Percentiles rank a stretch among this genome's conserved stretches.
Conservation (phyloP, 2,329 filamentous ascomycete genomes). For the Rhinocladiella similis region DNA sequence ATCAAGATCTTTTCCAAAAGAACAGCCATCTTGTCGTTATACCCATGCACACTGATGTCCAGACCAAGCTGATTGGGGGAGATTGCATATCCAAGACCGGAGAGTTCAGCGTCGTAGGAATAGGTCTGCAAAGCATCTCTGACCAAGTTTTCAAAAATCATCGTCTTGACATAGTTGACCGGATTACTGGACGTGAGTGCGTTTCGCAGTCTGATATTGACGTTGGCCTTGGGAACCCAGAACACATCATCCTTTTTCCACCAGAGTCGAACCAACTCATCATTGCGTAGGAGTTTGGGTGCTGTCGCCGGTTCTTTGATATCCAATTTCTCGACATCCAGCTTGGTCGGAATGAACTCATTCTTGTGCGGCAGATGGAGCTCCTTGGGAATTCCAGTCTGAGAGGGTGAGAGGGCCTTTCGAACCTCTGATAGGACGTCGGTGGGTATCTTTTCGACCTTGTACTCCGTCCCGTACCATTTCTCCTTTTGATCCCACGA, state of each 20-base stretch:
- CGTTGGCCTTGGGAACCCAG: slow-evolving; percentile 93
- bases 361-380: slow-evolving; percentile 90
- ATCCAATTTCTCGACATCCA: slow-evolving; percentile 94
- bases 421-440: slow-evolving; percentile 73
- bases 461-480: slow-evolving; percentile 98
- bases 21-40: slow-evolving; percentile 94
- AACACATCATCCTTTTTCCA: slow-evolving; percentile 99
- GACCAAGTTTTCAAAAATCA: slow-evolving; percentile 81
- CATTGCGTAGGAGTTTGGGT: slow-evolving; percentile 82
- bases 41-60: slow-evolving; percentile 78
- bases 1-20: slow-evolving; percentile 84
- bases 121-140: slow-evolving; percentile 88
- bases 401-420: slow-evolving; percentile 59
- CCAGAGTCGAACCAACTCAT: slow-evolving; percentile 79
- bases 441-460: slow-evolving; percentile 72
- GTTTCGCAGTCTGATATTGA: slow-evolving; percentile 77
- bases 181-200: slow-evolving; percentile 78
- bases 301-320: slow-evolving; percentile 70
- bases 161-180: slow-evolving; percentile 73
- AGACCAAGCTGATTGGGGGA: slow-evolving; percentile 70
- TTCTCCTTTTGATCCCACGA: slow-evolving; percentile 86
- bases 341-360: slow-evolving; percentile 89
- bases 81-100: slow-evolving; percentile 83
- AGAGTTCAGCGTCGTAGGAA: slow-evolving; percentile 92
- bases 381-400: slow-evolving; percentile 62